phyloP scores from a whole-genome alignment of 768 basidiomycete species.

The Crucibulum laeve region DNA sequence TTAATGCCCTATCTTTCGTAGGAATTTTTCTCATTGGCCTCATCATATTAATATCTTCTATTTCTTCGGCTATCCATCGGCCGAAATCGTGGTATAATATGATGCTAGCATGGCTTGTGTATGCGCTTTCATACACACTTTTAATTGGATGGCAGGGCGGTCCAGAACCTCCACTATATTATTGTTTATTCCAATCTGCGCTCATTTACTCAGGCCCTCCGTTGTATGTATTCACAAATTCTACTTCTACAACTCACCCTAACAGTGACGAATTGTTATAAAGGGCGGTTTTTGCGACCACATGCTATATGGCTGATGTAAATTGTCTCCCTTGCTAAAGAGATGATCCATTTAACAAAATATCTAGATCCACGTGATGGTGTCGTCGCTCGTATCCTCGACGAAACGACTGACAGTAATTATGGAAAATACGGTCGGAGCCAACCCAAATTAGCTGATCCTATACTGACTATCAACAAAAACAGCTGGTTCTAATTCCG shows the following conservation, averaged over 20 bases:
- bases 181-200: conserved; percentile 1
- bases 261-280: no score
- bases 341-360: no score
- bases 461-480: neutral
- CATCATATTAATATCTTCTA: no score
- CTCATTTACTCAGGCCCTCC: conserved; percentile 5
- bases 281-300: no score
- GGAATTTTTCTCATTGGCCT: no score
- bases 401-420: neutral
- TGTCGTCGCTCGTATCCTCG: no score
- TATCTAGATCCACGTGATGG: no score
- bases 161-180: neutral
- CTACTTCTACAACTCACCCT: neutral
- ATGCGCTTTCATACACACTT: conserved; percentile 1
- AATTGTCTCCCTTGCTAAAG: no score
- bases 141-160: conserved; percentile 6
- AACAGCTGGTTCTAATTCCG: neutral
- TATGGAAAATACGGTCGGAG: neutral
- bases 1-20: no score
- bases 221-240: conserved; percentile 1
- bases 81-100: conserved; percentile 5
- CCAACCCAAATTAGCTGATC: neutral
- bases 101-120: conserved; percentile 5
- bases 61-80: neutral
- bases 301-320: no score